Evolutionary conservation across 23 red algal species (phyloP).

Genomic region (Gracilariopsis chorda): DNA sequence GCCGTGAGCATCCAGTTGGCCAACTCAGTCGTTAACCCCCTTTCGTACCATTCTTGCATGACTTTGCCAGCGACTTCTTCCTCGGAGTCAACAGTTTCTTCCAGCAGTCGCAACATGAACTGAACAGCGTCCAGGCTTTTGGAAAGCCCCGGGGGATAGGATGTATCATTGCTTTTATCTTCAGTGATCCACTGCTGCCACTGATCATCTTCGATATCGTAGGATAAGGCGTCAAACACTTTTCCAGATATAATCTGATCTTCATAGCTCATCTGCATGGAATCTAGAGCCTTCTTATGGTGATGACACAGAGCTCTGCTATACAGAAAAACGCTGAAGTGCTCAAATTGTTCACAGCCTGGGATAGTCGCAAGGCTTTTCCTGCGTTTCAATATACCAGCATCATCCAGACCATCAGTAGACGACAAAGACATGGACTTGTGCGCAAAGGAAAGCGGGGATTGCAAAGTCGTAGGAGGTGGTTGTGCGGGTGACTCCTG

Average conservation of each 20-base stretch:
- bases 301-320: not conserved
- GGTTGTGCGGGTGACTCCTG: too few relatives aligned
- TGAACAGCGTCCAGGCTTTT: not conserved
- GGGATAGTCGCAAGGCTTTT: conserved; percentile 15
- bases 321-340: not conserved
- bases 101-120: not conserved
- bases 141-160: not conserved
- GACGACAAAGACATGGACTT: not conserved
- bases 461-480: too few relatives aligned
- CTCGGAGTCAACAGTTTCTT: not conserved
- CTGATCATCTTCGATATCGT: not conserved
- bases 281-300: not conserved
- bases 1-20: not conserved
- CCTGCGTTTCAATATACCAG: not conserved
- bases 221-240: not conserved
- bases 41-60: not conserved
- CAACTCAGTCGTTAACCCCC: not conserved
- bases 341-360: not conserved
- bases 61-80: not conserved
- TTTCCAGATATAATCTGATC: not conserved
- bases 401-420: not conserved
- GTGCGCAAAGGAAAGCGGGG: not conserved
- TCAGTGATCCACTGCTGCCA: not conserved
- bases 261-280: not conserved
- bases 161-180: not conserved